These are phyloP conservation scores for Talaromyces liani DNA, from an alignment of 495 filamentous ascomycete genomes.

Conservation along the genomic window DNA sequence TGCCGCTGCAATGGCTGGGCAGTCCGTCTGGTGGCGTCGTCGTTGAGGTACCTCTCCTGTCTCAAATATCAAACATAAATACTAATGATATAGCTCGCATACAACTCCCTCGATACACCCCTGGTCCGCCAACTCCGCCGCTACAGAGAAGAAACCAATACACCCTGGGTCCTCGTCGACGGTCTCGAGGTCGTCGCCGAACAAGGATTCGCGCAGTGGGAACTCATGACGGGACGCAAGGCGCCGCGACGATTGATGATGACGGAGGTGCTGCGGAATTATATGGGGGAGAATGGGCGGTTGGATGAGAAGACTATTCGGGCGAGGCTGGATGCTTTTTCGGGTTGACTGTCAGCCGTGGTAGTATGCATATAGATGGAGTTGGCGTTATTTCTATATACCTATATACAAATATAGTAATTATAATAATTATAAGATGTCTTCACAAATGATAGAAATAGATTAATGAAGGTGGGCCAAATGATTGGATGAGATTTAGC, in stretches of 20 bases:
- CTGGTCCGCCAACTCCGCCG: slow-evolving; percentile 57
- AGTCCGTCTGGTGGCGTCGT: slow-evolving; percentile 75
- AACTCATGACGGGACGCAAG: slow-evolving; percentile 75
- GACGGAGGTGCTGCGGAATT: slow-evolving; percentile 52
- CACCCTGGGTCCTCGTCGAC: slow-evolving; percentile 71
- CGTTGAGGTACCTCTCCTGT: slow-evolving; percentile 46
- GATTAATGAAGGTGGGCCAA: background rate
- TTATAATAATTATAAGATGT: too few species aligned
- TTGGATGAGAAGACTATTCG: slow-evolving; percentile 40
- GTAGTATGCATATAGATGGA: background rate
- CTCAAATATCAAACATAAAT: background rate
- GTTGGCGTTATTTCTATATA: background rate
- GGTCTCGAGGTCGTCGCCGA: slow-evolving; percentile 73
- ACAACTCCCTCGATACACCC: slow-evolving; percentile 66
- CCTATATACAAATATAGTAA: too few species aligned
- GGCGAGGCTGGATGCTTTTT: slow-evolving; percentile 28
- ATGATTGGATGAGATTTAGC: background rate
- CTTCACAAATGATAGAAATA: background rate
- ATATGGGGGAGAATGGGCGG: slow-evolving; percentile 31
- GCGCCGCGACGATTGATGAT: slow-evolving; percentile 71
- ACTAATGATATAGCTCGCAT: slow-evolving; percentile 48
- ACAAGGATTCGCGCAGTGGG: slow-evolving; percentile 78
- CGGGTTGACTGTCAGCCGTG: background rate
- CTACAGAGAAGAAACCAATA: slow-evolving; percentile 50
- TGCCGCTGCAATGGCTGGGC: slow-evolving; percentile 65